phyloP scores from a whole-genome alignment of 202 grass and related monocot species.

The Hordeum pubiflorum region DNA sequence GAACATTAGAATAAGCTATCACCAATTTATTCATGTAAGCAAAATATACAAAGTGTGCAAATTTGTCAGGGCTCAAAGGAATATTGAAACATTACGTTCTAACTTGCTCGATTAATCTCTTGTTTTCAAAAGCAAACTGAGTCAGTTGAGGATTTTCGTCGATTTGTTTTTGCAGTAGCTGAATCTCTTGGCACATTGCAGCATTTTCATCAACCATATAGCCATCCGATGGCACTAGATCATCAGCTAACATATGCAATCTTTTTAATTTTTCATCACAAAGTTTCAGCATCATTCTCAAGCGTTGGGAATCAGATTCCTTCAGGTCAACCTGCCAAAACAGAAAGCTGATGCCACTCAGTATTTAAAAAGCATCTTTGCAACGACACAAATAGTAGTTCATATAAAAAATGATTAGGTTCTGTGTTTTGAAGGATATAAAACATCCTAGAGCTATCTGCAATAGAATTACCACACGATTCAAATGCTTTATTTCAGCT shows the following conservation, averaged over 20 bases:
- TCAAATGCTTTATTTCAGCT: constrained; percentile 66
- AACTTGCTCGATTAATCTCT: constrained; percentile 71
- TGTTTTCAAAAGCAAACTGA: constrained; percentile 86
- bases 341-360: background rate
- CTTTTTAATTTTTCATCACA: constrained; percentile 50
- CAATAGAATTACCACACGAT: constrained; percentile 55
- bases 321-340: constrained; percentile 56
- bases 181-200: constrained; percentile 50
- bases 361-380: background rate
- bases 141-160: constrained; percentile 59
- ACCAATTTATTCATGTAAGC: constrained; percentile 9
- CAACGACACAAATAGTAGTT: background rate
- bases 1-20: constrained; percentile 29
- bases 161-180: constrained; percentile 50
- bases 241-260: constrained; percentile 45
- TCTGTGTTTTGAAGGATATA: constrained; percentile 15
- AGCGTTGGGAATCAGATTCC: constrained; percentile 56
- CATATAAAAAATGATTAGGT: background rate
- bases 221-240: constrained; percentile 41
- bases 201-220: constrained; percentile 66
- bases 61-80: background rate
- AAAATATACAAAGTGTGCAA: background rate
- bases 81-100: constrained; percentile 43
- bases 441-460: background rate
- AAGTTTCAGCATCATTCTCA: constrained; percentile 40